Evolutionary conservation across 2,329 filamentous ascomycete genomes (phyloP), one percentile per base, ranked within the genome.

Genomic region (Alternaria ventricosa): DNA sequence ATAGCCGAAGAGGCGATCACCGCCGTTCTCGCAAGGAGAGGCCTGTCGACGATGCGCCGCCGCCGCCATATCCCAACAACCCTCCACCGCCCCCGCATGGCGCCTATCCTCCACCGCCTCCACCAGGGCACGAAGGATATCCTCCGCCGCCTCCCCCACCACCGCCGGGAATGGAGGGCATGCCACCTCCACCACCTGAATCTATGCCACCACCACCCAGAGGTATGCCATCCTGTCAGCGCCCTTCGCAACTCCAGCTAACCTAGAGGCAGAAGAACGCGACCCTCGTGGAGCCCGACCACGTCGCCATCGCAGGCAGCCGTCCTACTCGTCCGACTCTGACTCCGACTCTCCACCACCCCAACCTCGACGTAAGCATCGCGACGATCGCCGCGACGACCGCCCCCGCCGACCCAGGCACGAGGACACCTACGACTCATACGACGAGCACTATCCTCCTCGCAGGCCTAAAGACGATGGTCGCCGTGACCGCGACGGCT

Each of bases 391-490:
- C 54, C 72, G 66, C 33, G 68, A 73, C 1, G 69, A 68, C 11
- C 68, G 68, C 28, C 63, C 70, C 11, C 70, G 66, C n/a, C 58
- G 64, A 25, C 51, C 59, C 10, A 53, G 15, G 22, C 68, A 65
- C 22, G 67, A 71, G 25, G 71, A 73, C 20, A 61, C 65, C 1
- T 74, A 75, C 61, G 71, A 75, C 55, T 73, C 70, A 2, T 75
- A 75, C 55, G 71, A 75, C 47, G 73, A 75, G 25, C 66, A 73
- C 57, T 70, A 68, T 27, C 67, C 69, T 3, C 69, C 69, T 0
- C 71, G 70, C 33, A 56, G 68, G 4, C 65, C 59, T 13, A 58
- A 44, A 41, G 61, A 68, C 3, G 61, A 63, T 30, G 61, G 63
- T 18, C 64, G 66, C 27, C 58, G 54, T 33, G 65, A 69, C 51